Base-by-base conservation (phyloP, 2,329 filamentous ascomycete genomes). In the Chaetomium strumarium region DNA sequence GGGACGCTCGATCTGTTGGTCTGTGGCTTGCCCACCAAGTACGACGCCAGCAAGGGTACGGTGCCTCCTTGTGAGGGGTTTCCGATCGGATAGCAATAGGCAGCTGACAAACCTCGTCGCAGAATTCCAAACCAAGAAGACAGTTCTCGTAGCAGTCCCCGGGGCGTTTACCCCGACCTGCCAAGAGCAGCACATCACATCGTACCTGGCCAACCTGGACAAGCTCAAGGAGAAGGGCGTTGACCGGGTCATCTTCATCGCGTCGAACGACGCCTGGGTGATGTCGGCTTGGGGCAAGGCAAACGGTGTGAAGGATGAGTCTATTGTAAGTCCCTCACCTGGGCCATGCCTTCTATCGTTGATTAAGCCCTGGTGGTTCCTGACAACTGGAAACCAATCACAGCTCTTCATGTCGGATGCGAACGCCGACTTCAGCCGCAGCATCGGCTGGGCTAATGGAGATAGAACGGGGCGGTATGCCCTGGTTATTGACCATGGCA, bases 251-350 rank as follows among this genome's bases (percentile, higher is more conserved):
- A 80, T 89, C 61, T 82, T 93, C 66, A 85, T 95, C 65, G 87
- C 89, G 55, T 85, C 76, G 76, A 95, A 95, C 72, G 90, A 95
- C 72, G 76, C 84, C 59, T 95, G 78, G 67, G 90, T 95, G 70
- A 92, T 92, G 88, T 85, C 83, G 63, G 89, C 87, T 50, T 93
- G 88, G 88, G 86, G 83, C 72, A 95, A 95, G 80, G 89, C 90
- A 66, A 92, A 95, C 73, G 78, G 78, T 49, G 77, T 92, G 66
- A 84, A 80, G 66, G 82, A 84, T 59, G 85, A 92, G 62, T 77
- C 69, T 53, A 77, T 81, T 60, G 77, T 80, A 62, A 62, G 77
- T 68, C 49, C 31, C 42, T 6, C 29, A 19, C 11, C 30, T 42
- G 41, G 30, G 49, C 3, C 9, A n/a, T n/a, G 31, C 44, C 12